These are phyloP conservation scores for Colletotrichum paranaense DNA, from an alignment of 2,329 filamentous ascomycete genomes.

Conservation along the genomic window DNA sequence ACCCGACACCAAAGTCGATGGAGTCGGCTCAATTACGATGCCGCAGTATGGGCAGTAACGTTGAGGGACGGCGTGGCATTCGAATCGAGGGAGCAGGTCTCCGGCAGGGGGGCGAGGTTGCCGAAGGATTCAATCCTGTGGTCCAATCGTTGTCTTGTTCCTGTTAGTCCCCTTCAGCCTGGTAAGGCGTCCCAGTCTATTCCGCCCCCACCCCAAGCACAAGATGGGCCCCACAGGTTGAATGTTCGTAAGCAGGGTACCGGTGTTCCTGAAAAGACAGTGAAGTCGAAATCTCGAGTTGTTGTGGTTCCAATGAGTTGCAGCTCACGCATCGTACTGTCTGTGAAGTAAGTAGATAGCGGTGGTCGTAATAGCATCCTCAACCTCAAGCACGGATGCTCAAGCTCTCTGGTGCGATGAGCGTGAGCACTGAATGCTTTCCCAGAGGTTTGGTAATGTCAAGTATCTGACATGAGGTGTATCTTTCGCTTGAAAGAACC, in stretches of 20 bases:
- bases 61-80: background rate
- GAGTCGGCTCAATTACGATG: background rate
- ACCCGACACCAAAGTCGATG: background rate
- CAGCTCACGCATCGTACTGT: background rate
- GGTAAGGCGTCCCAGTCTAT: background rate
- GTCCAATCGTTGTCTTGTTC: background rate
- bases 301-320: background rate
- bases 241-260: background rate
- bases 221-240: background rate
- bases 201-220: background rate
- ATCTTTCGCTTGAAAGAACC: background rate
- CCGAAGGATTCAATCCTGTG: background rate
- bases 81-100: background rate
- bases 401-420: background rate
- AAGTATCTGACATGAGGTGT: background rate
- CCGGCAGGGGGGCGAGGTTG: background rate
- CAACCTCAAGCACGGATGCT: background rate
- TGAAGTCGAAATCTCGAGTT: background rate
- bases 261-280: background rate
- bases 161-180: background rate
- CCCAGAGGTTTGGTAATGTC: background rate
- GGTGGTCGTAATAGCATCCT: background rate
- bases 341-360: background rate
- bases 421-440: background rate
- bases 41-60: background rate